Evolutionary conservation across 2,329 filamentous ascomycete species (phyloP).

Genomic region (Ceratocystis alfenasii): DNA sequence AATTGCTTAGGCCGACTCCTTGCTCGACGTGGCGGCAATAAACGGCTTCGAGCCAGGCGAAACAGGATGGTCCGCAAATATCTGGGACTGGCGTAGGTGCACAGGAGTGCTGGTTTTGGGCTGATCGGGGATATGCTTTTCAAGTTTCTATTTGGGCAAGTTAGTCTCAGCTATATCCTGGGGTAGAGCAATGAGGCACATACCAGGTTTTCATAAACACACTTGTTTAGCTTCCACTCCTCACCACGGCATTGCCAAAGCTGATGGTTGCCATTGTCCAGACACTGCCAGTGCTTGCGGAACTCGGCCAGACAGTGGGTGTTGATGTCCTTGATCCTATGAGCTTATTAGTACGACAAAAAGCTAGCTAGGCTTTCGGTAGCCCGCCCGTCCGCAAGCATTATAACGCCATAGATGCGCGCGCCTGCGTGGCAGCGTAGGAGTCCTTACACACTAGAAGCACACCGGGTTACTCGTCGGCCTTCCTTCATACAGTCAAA

Average conservation of each 20-base stretch:
- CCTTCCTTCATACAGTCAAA: slow-evolving; percentile 93
- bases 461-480: slow-evolving; percentile 89
- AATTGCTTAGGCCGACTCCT: slow-evolving; percentile 23
- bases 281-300: slow-evolving; percentile 84
- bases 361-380: neutral
- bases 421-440: neutral
- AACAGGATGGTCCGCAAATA: slow-evolving; percentile 45
- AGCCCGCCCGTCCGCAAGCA: neutral
- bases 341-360: slow-evolving; percentile 19
- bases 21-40: slow-evolving; percentile 28
- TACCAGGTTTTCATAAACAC: slow-evolving; percentile 92
- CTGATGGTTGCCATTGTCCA: slow-evolving; percentile 96
- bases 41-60: slow-evolving; percentile 36
- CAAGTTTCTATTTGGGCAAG: slow-evolving; percentile 50
- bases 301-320: slow-evolving; percentile 86
- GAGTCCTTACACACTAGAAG: slow-evolving; percentile 75
- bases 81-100: slow-evolving; percentile 56
- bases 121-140: slow-evolving; percentile 67
- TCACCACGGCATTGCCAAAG: slow-evolving; percentile 84
- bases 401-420: neutral
- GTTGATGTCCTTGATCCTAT: slow-evolving; percentile 86
- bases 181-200: slow-evolving; percentile 29
- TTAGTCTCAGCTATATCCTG: neutral
- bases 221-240: slow-evolving; percentile 87
- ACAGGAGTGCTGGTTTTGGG: slow-evolving; percentile 59